A percentile compares a stretch with the other conserved stretches of the same genome.
These are phyloP conservation scores for Fusarium sp. DNA, from an alignment of 2,329 filamentous ascomycete species.

Conservation along the genomic window DNA sequence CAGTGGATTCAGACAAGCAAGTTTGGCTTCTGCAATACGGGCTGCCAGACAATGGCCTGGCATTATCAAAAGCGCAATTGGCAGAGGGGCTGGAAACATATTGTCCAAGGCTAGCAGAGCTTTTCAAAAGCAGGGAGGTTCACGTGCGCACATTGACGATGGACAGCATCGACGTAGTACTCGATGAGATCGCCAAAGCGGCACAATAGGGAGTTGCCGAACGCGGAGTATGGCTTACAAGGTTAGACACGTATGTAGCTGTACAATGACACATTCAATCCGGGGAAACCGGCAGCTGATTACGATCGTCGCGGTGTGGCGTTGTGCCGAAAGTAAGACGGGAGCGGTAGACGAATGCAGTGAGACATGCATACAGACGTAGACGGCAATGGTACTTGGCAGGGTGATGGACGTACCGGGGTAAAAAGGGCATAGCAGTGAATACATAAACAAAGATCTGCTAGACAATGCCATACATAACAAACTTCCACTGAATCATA, in stretches of 20 bases:
- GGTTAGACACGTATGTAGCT: background rate
- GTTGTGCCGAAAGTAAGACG: background rate
- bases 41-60: background rate
- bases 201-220: background rate
- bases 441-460: background rate
- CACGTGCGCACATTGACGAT: conserved; percentile 20
- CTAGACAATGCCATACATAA: background rate
- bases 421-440: background rate
- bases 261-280: background rate
- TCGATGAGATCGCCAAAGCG: conserved; percentile 17
- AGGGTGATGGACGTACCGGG: background rate
- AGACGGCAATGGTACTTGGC: background rate
- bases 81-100: background rate
- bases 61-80: conserved; percentile 4
- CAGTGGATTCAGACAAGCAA: conserved; percentile 9
- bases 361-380: conserved; percentile 7
- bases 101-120: conserved; percentile 8
- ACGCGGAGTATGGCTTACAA: background rate
- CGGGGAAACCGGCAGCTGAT: background rate
- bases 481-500: background rate
- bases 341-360: background rate
- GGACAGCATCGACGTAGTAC: conserved; percentile 21
- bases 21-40: conserved; percentile 27
- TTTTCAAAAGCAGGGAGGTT: conserved; percentile 5
- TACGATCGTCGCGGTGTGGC: background rate